These are phyloP conservation scores for Peronosclerospora sorghi DNA, from an alignment of 352 stramenopile species.

Conservation along the genomic window DNA sequence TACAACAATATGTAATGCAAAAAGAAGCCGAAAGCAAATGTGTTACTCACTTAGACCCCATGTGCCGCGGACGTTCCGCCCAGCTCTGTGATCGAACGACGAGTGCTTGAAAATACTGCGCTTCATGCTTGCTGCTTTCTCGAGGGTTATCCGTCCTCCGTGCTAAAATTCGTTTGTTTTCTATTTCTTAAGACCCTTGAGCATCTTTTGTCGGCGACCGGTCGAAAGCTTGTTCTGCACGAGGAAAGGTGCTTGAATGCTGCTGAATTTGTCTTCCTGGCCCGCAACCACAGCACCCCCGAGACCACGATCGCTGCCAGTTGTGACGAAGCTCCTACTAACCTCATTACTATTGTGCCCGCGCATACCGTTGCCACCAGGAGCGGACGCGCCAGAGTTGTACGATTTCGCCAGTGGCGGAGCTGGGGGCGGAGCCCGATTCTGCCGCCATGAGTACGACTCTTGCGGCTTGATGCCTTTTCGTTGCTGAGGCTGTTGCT, in stretches of 20 bases:
- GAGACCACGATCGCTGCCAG: slow-evolving; percentile 31
- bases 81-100: slow-evolving; percentile 6
- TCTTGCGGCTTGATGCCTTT: slow-evolving; percentile 33
- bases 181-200: slow-evolving; percentile 85
- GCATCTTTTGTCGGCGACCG: slow-evolving; percentile 77
- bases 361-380: slow-evolving; percentile 13
- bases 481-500: slow-evolving; percentile 17
- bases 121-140: neutral
- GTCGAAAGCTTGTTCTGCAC: slow-evolving; percentile 81
- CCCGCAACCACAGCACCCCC: slow-evolving; percentile 17
- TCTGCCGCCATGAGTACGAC: slow-evolving; percentile 60
- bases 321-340: slow-evolving; percentile 46
- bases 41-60: slow-evolving; percentile 25
- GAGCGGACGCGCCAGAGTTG: slow-evolving; percentile 22
- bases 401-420: slow-evolving; percentile 27
- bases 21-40: slow-evolving; percentile 17
- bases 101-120: slow-evolving; percentile 21
- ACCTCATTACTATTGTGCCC: slow-evolving; percentile 44
- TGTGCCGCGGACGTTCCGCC: slow-evolving; percentile 5
- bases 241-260: slow-evolving; percentile 78
- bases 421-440: slow-evolving; percentile 23
- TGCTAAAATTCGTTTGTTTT: slow-evolving; percentile 1
- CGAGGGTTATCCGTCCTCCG: slow-evolving; percentile 1
- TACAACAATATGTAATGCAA: slow-evolving; percentile 12
- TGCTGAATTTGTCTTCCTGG: slow-evolving; percentile 80